These are phyloP conservation scores for Persicaria maculosa DNA, from an alignment of 148 eudicot genomes.

Conservation along the genomic window DNA sequence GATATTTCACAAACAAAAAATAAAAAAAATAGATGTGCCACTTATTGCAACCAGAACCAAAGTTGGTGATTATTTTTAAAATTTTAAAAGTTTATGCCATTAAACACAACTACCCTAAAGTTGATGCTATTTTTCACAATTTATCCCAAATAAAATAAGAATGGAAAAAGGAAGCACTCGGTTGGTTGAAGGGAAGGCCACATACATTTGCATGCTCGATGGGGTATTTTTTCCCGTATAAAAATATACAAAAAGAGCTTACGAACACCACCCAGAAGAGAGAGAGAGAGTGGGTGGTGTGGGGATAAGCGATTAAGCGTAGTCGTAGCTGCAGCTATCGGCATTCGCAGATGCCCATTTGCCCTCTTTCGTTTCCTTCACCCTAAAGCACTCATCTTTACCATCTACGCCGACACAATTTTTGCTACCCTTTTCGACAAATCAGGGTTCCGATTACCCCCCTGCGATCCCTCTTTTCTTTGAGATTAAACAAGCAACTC, in stretches of 20 bases:
- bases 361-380: slow-evolving; percentile 10
- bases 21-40: too few species aligned
- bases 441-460: not conserved
- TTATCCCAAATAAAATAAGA: not conserved
- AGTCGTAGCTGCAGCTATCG: not conserved
- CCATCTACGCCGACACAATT: not conserved
- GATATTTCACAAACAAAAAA: too few species aligned
- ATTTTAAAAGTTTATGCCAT: too few species aligned
- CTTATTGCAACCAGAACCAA: too few species aligned
- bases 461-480: not conserved
- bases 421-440: not conserved
- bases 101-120: too few species aligned
- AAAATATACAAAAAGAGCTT: slow-evolving; percentile 1
- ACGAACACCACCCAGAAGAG: slow-evolving; percentile 11
- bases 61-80: too few species aligned
- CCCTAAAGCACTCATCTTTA: not conserved
- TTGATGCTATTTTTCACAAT: too few species aligned
- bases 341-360: slow-evolving; percentile 7
- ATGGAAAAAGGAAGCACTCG: not conserved
- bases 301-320: slow-evolving; percentile 13
- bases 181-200: slow-evolving; percentile 11
- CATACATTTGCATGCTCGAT: slow-evolving; percentile 8
- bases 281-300: slow-evolving; percentile 7
- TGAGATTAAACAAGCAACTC: not conserved
- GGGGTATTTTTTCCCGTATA: not conserved